Percentiles rank a stretch among this genome's conserved stretches.
Evolutionary conservation across 164 flowering plant genomes (phyloP).

Genomic region (Piper longum): DNA sequence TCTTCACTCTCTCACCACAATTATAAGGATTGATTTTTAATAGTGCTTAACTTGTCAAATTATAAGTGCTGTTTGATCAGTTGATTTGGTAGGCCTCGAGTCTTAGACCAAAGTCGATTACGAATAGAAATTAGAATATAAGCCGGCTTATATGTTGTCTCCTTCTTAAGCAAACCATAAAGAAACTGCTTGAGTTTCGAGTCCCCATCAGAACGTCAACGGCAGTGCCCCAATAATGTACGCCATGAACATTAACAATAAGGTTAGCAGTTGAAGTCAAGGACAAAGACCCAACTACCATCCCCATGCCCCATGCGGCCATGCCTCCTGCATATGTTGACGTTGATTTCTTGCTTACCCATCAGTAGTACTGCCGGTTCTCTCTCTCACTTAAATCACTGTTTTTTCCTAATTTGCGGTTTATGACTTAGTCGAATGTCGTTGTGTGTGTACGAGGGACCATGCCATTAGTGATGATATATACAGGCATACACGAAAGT

Average conservation of each 20-base stretch:
- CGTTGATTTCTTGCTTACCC: too few species aligned
- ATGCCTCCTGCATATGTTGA: background rate
- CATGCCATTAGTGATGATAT: too few species aligned
- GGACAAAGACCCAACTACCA: conserved; percentile 7
- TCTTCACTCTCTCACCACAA: background rate
- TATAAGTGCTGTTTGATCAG: background rate
- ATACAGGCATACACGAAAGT: too few species aligned
- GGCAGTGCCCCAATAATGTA: background rate
- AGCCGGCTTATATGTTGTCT: background rate
- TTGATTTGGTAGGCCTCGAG: too few species aligned
- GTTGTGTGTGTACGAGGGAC: too few species aligned
- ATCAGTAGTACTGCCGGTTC: too few species aligned
- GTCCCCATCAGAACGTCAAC: background rate
- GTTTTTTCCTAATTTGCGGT: too few species aligned
- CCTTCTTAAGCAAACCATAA: background rate
- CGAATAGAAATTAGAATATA: background rate
- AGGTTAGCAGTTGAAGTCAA: background rate
- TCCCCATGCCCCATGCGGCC: background rate
- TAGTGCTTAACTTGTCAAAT: too few species aligned
- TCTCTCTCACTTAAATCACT: too few species aligned
- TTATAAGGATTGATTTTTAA: too few species aligned
- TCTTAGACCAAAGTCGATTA: too few species aligned
- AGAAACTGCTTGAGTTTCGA: background rate
- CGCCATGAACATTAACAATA: background rate
- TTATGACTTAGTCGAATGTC: too few species aligned